Conservation (phyloP, 805 yeast species). For the Candida silvatica region DNA sequence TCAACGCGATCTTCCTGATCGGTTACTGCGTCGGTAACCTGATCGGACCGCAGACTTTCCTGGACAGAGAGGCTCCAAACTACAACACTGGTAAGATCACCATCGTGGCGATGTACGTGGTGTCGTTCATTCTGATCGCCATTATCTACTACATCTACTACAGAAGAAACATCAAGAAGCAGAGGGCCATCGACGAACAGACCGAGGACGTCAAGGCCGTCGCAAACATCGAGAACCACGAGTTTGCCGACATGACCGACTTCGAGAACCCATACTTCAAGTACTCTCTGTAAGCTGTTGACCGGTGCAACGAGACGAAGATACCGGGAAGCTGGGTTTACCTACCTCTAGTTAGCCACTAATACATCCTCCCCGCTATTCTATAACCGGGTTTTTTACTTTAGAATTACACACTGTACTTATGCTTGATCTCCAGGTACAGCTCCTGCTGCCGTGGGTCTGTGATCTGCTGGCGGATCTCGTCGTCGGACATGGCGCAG, state of each 20-base stretch:
- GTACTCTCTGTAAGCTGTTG: slow-evolving; percentile 11
- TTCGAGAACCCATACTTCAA: slow-evolving; percentile 12
- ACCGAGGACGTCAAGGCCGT: slow-evolving; percentile 2
- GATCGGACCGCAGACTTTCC: slow-evolving; percentile 69
- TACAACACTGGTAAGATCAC: slow-evolving; percentile 45
- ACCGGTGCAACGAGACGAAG: too few species aligned
- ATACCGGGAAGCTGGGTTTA: too few species aligned
- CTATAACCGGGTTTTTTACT: too few species aligned
- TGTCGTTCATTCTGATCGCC: slow-evolving; percentile 12
- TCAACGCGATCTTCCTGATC: slow-evolving; percentile 49
- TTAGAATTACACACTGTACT: too few species aligned
- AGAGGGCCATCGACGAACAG: slow-evolving; percentile 3
- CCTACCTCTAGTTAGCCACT: too few species aligned
- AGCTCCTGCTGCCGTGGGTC: slow-evolving; percentile 14
- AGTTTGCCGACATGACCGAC: slow-evolving; percentile 16
- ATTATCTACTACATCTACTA: slow-evolving; percentile 12
- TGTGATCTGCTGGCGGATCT: slow-evolving; percentile 11
- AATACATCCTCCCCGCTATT: too few species aligned
- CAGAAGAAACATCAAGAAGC: slow-evolving; percentile 5
- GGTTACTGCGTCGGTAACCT: slow-evolving; percentile 64
- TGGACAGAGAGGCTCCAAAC: slow-evolving; percentile 44
- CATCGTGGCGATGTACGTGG: slow-evolving; percentile 27
- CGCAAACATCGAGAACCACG: slow-evolving; percentile 8
- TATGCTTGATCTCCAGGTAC: slow-evolving; percentile 17
- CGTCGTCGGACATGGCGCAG: slow-evolving; percentile 15